Conservation (phyloP, 2,329 filamentous ascomycete genomes). For the Ascochyta rabiei region DNA sequence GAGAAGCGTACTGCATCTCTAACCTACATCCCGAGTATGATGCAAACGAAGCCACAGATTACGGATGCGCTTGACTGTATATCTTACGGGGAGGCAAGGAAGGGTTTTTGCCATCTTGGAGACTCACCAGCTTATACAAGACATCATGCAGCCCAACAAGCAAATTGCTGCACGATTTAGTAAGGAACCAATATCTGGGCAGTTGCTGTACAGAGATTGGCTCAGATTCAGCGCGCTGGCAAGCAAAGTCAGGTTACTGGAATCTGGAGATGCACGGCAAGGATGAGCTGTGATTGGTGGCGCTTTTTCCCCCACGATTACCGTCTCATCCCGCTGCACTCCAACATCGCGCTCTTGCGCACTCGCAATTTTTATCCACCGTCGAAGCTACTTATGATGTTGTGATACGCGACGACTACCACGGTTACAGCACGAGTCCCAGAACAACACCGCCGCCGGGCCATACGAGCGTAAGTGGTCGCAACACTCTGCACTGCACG, state of each 20-base stretch:
- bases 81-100: no score
- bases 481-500: not conserved
- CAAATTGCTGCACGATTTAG: no score
- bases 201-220: no score
- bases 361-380: not conserved
- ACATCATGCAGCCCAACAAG: no score
- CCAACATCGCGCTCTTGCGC: not conserved
- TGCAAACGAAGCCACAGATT: not conserved
- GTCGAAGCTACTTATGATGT: not conserved
- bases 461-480: not conserved
- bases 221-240: no score
- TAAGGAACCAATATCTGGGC: no score
- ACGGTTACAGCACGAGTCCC: not conserved
- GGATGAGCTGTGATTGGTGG: no score
- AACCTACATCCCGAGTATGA: not conserved
- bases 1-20: not conserved
- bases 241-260: no score
- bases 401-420: not conserved
- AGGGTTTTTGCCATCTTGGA: no score
- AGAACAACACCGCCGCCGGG: not conserved
- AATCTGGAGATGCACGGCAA: no score
- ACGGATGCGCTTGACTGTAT: not conserved
- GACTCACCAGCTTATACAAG: no score
- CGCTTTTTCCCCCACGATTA: no score
- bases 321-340: not conserved